phyloP scores from a whole-genome alignment of 2,329 filamentous ascomycete genomes.

The Aspergillus terreus region DNA sequence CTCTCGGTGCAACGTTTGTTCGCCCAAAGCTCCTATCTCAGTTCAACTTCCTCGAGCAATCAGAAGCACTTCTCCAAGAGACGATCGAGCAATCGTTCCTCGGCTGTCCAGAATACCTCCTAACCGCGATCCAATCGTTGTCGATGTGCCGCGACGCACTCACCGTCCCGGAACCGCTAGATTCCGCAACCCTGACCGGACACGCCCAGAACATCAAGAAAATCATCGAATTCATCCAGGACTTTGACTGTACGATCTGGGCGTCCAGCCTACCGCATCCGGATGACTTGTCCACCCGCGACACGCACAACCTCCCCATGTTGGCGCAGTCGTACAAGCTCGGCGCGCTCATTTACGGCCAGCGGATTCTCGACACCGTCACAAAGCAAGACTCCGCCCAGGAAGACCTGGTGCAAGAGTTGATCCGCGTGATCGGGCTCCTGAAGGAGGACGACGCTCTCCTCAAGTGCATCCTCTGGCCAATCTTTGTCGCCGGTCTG shows the following conservation, averaged over 20 bases:
- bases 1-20: constrained; percentile 30
- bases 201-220: constrained; percentile 11
- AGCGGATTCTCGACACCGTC: constrained; percentile 27
- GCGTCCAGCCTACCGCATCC: constrained; percentile 16
- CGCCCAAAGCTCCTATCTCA: constrained; percentile 28
- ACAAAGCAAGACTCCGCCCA: constrained; percentile 9
- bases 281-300: constrained; percentile 9
- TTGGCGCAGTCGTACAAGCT: constrained; percentile 28
- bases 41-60: constrained; percentile 12
- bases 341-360: constrained; percentile 28
- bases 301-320: constrained; percentile 19
- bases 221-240: constrained; percentile 17
- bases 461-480: constrained; percentile 35
- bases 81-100: constrained; percentile 32
- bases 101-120: constrained; percentile 32
- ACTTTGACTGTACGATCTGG: constrained; percentile 27
- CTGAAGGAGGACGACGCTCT: constrained; percentile 21
- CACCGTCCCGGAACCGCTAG: constrained; percentile 4
- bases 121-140: constrained; percentile 25
- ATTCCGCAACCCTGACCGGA: neutral
- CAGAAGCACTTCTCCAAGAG: constrained; percentile 18
- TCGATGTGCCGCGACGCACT: constrained; percentile 25
- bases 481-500: constrained; percentile 31
- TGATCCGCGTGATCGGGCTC: constrained; percentile 21
- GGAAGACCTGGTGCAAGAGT: constrained; percentile 19